Conservation (phyloP, 148 eudicot genomes). For the Camellia sinensis region DNA sequence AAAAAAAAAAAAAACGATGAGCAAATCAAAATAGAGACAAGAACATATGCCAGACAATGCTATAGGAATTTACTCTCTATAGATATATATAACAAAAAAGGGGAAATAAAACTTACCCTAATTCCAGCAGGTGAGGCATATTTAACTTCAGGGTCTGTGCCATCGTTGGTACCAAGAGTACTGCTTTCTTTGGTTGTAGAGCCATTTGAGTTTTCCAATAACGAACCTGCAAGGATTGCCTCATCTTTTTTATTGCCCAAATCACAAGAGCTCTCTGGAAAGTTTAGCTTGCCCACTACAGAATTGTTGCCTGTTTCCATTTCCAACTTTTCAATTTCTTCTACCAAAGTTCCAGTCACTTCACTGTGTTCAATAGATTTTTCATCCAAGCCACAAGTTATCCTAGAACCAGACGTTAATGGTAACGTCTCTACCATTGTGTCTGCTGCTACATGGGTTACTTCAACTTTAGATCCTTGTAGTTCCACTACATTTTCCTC, state of each 20-base stretch:
- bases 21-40: too few relatives aligned
- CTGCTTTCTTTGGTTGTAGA: constrained; percentile 16
- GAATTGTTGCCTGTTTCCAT: constrained; percentile 18
- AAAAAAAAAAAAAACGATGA: too few relatives aligned
- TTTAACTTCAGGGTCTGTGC: constrained; percentile 15
- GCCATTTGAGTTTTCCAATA: constrained; percentile 24
- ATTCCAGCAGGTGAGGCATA: constrained; percentile 16
- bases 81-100: too few relatives aligned
- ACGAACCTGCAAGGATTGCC: constrained; percentile 18
- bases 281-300: constrained; percentile 13
- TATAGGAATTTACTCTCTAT: too few relatives aligned
- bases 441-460: constrained; percentile 24
- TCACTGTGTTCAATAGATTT: constrained; percentile 18
- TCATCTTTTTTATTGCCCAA: constrained; percentile 24
- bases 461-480: constrained; percentile 21
- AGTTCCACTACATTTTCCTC: constrained; percentile 22
- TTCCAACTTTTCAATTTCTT: constrained; percentile 21
- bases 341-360: constrained; percentile 20
- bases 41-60: too few relatives aligned
- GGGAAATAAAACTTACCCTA: constrained; percentile 31
- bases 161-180: constrained; percentile 9
- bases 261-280: constrained; percentile 20
- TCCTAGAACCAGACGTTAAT: constrained; percentile 36
- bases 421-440: constrained; percentile 71
- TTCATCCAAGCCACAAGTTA: constrained; percentile 26